Percentiles rank a stretch among this genome's conserved stretches.
Conservation (phyloP, 2,329 filamentous ascomycete genomes). For the Alternaria alternata region DNA sequence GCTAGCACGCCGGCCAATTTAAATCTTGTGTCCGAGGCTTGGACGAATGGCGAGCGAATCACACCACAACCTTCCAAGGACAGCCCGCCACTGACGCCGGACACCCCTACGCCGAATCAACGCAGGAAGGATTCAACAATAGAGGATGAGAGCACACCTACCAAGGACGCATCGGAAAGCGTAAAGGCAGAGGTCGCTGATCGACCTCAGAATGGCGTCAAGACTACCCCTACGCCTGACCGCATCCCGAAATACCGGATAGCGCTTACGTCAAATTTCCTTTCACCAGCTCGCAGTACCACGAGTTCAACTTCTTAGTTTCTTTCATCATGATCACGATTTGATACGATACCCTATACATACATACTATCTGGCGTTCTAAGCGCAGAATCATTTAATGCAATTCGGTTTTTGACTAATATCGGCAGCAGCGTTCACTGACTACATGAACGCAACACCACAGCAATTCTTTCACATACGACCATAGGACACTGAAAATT, state of each 20-base stretch:
- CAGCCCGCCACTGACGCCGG: slow-evolving; percentile 23
- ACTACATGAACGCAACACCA: not conserved
- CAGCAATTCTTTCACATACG: not conserved
- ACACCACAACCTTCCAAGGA: slow-evolving; percentile 24
- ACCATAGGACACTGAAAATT: not conserved
- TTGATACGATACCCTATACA: slow-evolving; percentile 10
- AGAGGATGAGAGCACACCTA: slow-evolving; percentile 9
- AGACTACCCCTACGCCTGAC: slow-evolving; percentile 7
- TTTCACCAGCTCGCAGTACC: slow-evolving; percentile 25
- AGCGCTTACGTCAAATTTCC: slow-evolving; percentile 39
- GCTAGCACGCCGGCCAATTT: slow-evolving; percentile 38
- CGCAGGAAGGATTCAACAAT: slow-evolving; percentile 19
- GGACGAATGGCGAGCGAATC: slow-evolving; percentile 25
- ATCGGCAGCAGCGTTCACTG: not conserved
- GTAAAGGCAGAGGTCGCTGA: not conserved
- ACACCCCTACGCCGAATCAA: slow-evolving; percentile 35
- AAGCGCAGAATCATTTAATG: not conserved
- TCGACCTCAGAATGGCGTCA: slow-evolving; percentile 5
- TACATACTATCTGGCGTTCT: not conserved
- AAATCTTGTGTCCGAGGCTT: slow-evolving; percentile 15
- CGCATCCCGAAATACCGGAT: slow-evolving; percentile 45
- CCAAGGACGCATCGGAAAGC: slow-evolving; percentile 14
- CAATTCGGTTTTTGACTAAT: not conserved
- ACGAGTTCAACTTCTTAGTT: slow-evolving; percentile 5
- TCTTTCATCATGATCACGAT: not conserved